Base-by-base conservation (phyloP, 2,329 filamentous ascomycete species). In the Xylariales sp. region DNA sequence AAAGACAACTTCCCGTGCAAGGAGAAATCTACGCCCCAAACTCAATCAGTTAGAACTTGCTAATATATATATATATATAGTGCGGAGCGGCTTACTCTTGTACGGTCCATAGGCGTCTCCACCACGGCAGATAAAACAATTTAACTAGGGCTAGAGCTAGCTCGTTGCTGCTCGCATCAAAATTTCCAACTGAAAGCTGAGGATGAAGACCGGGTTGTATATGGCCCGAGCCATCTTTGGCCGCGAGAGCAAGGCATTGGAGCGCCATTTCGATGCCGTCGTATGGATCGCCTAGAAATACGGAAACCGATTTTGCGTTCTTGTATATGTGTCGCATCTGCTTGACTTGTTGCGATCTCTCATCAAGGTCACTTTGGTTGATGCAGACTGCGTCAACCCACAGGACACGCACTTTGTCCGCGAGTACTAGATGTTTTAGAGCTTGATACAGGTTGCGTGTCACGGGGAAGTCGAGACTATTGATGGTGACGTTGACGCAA, bases 221-320 rank as follows among this genome's bases (percentile, higher is more conserved):
- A 30, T 30, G 28, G 28, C 28, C 14, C 28, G 28, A 30, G 4
- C 3, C 28, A 30, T 30, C 28, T 16, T 30, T 17, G 15, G 28
- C 28, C 5, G 28, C 8, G 28, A 30, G 28, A 6, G 28, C 5
- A 5, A 30, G 28, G 13, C 18, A 30, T 17, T 17, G 11, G 28
- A 30, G 28, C 28, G 28, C 28, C 12, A 10, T 16, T 17, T 30
- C 28, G 12, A 30, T 17, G 28, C 28, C 28, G 14, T 30, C 28
- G 14, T n/a, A 30, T 6, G 28, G 28, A 30, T 30, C 28, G 5
- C 31, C 31, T 18, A 33, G 31, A 18, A n/a, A 33, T 18, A 33
- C 15, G 5, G 11, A 10, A 10, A 33, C 31, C 8, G 16, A 6
- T 8, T 12, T 18, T 14, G 31, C 31, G 16, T 33, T 33, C 16